A percentile compares a stretch with the other conserved stretches of the same genome.
Conservation (phyloP, 2,329 filamentous ascomycete species). For the Colletotrichum aenigma region DNA sequence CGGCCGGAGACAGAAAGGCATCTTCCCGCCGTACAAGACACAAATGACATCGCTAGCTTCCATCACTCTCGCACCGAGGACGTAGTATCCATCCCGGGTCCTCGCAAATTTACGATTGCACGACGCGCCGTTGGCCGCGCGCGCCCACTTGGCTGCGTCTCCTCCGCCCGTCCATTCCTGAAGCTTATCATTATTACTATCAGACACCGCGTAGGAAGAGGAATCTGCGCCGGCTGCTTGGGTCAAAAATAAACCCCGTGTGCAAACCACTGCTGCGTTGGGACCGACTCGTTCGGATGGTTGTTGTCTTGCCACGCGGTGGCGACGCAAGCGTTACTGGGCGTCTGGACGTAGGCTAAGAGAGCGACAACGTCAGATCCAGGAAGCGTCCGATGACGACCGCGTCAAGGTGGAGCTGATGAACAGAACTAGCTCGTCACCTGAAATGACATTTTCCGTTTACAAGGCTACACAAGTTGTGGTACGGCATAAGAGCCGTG, state of each 20-base stretch:
- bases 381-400: not conserved
- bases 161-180: not conserved
- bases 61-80: not conserved
- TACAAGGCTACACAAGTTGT: not conserved
- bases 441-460: not conserved
- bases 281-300: not conserved
- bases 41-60: not conserved
- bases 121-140: not conserved
- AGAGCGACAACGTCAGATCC: not conserved
- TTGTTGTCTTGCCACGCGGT: not conserved
- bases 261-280: not conserved
- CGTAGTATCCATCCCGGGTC: not conserved
- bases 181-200: not conserved
- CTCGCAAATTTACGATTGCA: not conserved
- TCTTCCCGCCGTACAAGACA: not conserved
- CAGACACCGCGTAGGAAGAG: not conserved
- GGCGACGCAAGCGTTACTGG: not conserved
- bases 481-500: not conserved
- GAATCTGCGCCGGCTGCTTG: not conserved
- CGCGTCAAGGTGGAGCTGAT: not conserved
- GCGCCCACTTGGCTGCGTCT: not conserved
- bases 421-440: not conserved
- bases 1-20: not conserved
- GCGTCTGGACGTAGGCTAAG: not conserved
- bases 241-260: not conserved